These are phyloP conservation scores for Amylostereum areolatum DNA, from an alignment of 1,284 basidiomycete species.

Conservation along the genomic window DNA sequence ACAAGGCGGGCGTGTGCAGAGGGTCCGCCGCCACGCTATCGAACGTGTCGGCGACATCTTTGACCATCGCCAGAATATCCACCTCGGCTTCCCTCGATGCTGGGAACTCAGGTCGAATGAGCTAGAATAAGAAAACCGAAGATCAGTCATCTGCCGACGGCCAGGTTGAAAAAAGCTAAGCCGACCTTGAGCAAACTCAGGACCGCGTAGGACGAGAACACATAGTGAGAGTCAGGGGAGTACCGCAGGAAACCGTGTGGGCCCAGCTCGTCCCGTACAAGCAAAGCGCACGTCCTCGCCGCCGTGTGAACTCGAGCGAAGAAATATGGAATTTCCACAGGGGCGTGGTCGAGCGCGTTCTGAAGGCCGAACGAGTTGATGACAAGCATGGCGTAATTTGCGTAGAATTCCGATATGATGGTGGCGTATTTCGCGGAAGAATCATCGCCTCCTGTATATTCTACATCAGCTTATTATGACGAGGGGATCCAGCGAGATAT, in stretches of 20 bases:
- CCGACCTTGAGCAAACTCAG: slow-evolving; percentile 81
- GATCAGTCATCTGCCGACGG: neutral
- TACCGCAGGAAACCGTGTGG: slow-evolving; percentile 77
- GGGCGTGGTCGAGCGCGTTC: slow-evolving; percentile 77
- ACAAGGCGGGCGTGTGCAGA: slow-evolving; percentile 80
- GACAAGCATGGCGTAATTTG: slow-evolving; percentile 80
- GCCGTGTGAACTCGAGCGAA: slow-evolving; percentile 78
- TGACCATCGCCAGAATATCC: slow-evolving; percentile 66
- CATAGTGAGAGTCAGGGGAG: slow-evolving; percentile 88
- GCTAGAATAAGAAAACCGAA: slow-evolving; percentile 31
- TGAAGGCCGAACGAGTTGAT: slow-evolving; percentile 95
- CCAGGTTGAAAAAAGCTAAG: neutral
- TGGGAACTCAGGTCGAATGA: slow-evolving; percentile 78
- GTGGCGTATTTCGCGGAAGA: slow-evolving; percentile 37
- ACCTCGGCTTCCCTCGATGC: slow-evolving; percentile 70
- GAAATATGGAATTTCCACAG: slow-evolving; percentile 80
- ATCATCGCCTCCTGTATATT: slow-evolving; percentile 16
- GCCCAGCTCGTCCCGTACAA: slow-evolving; percentile 72
- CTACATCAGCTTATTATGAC: slow-evolving; percentile 3
- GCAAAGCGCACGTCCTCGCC: slow-evolving; percentile 62
- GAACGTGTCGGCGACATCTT: slow-evolving; percentile 75
- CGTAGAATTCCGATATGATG: slow-evolving; percentile 69
- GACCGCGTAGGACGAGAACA: slow-evolving; percentile 85
- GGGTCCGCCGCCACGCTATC: slow-evolving; percentile 71
- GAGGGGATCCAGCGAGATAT: neutral